Base-by-base conservation (phyloP, 108 stramenopile genomes). In the Nitzschia sp. region DNA sequence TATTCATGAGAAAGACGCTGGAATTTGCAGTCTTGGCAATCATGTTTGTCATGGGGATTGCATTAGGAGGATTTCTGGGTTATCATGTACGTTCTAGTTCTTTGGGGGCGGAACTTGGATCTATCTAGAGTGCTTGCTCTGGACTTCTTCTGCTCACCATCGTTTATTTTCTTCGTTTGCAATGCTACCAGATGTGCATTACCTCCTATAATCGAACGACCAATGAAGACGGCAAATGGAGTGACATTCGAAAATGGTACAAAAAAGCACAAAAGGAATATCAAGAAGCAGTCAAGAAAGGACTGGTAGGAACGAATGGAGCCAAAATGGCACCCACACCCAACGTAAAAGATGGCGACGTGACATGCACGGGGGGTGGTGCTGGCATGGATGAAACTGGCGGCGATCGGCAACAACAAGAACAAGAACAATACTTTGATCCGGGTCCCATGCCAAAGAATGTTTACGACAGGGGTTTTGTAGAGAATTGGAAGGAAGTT, bases 161-260 rank as follows among this genome's bases (percentile, higher is more conserved):
- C 15, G 45, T 15, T 15, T 11, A 46, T 46, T 46, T 46, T 15
- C 11, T 46, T 15, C n/a, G n/a, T n/a, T n/a, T n/a, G n/a, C n/a
- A n/a, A n/a, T n/a, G n/a, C n/a, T n/a, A n/a, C n/a, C 26, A 70
- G 56, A 23, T 79, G 23, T 82, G 71, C 36, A 66, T 93, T 5
- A 76, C 80, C 4, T 69, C 75, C 27, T 67, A 45, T 2, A 84
- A 89, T 32, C 84, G 86, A 80, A 96, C 93, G 29, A 94, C 95
- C 3, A 96, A 96, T 64, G 95, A 96, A 67, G 82, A 71, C 54
- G 89, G 73, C 51, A 96, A 96, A 63, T 96, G 95, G 95, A 64
- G 64, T 15, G 65, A 83, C 25, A 71, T 95, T 13, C 60, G 66
- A 65, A 76, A 67, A 61, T 92, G 86, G 89, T 82, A 95, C 59